Base-by-base conservation (phyloP, 805 yeast genomes). In the Teunomyces lycoperdinae region DNA sequence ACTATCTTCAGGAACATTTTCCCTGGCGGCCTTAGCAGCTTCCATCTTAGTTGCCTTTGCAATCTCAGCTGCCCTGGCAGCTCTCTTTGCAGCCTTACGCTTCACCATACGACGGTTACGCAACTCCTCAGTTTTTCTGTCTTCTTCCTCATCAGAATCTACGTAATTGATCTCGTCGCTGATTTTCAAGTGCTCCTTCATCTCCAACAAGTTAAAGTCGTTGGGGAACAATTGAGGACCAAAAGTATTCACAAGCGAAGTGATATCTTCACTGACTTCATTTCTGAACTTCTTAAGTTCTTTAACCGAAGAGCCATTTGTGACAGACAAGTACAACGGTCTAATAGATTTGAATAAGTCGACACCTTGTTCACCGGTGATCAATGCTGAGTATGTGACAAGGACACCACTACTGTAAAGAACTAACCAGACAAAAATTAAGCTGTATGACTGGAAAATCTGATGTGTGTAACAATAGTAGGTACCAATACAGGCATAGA, bases 321-420 rank as follows among this genome's bases (percentile, higher is more conserved):
- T 78, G 14, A 87, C 63, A 2, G 87, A 80, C 26, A 85, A 64
- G 67, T 85, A 86, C 38, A 92, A 69, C 1, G 98, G 97, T 54
- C 90, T 78, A 47, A 92, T 70, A 3, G 95, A 84, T 62, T 89
- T 89, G 63, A 86, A 78, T 42, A 87, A 76, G 62, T 92, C 98
- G 83, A 89, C 78, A 31, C 99, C 99, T 50, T 84, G 86, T 61
- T 94, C 99, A 46, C 99, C 98, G 49, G 89, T 82, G 26, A 89
- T 76, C 55, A 94, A 76, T 0, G 99, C 96, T n/a, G 96, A 83
- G 60, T 88, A 92, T 0, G 97, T 88, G 11, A 92, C 82, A 27
- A 77, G 62, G 1, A 79, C 89, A 46, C 94, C 84, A 17, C 81
- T 66, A n/a, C 83, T 56, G 64, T 88, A 87, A 29, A 71, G 60